A percentile compares a stretch with the other conserved stretches of the same genome.
phyloP scores from a whole-genome alignment of 768 basidiomycete genomes.

The Serendipita sp. region DNA sequence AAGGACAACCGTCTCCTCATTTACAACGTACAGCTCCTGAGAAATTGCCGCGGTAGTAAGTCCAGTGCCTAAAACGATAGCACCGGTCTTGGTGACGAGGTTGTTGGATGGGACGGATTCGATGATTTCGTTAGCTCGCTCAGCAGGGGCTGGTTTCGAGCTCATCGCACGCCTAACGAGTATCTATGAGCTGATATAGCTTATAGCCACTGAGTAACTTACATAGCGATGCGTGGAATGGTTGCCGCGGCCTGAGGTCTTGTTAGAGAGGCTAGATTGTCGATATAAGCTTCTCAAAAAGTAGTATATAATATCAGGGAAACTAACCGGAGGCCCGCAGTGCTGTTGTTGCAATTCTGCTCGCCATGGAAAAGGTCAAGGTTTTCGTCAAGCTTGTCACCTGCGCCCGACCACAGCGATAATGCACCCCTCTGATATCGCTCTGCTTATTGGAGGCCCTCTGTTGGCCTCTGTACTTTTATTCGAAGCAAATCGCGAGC shows the following conservation, averaged over 20 bases:
- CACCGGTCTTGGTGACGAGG: slow-evolving; percentile 88
- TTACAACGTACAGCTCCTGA: slow-evolving; percentile 92
- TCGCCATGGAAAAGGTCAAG: not conserved
- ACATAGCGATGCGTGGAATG: not conserved
- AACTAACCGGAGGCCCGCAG: not conserved
- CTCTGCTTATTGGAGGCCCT: not conserved
- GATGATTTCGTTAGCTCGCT: slow-evolving; percentile 81
- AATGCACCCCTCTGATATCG: not conserved
- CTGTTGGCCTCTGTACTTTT: not conserved
- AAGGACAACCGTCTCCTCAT: slow-evolving; percentile 86
- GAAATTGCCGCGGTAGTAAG: slow-evolving; percentile 84
- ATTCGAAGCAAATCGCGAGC: slow-evolving; percentile 4
- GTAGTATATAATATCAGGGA: not conserved
- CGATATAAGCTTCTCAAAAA: not conserved
- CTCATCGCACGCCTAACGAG: slow-evolving; percentile 1
- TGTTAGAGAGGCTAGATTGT: not conserved
- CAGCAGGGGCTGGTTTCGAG: slow-evolving; percentile 46
- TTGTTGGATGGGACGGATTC: slow-evolving; percentile 72
- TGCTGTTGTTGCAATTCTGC: not conserved
- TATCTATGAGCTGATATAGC: not conserved
- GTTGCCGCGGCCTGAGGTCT: not conserved
- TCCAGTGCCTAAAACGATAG: slow-evolving; percentile 80
- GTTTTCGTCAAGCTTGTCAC: slow-evolving; percentile 3
- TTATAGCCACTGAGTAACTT: not conserved
- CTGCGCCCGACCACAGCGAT: not conserved